A percentile compares a stretch with the other conserved stretches of the same genome.
Conservation (phyloP, 495 filamentous ascomycete genomes). For the Massariosphaeria phaeospora region DNA sequence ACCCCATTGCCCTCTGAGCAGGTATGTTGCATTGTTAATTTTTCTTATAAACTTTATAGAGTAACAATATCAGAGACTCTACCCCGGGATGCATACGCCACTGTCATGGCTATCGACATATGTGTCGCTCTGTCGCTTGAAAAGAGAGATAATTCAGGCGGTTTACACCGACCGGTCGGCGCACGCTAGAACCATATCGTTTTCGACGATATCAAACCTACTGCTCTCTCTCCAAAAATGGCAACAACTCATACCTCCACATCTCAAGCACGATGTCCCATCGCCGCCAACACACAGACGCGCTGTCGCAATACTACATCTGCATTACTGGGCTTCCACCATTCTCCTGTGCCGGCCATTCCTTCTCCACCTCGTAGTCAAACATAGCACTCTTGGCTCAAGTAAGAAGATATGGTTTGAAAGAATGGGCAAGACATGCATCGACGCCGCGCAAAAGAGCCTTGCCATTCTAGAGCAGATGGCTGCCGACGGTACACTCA, state of each 20-base stretch:
- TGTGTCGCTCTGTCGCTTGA: constrained; percentile 31
- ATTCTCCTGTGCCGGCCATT: constrained; percentile 35
- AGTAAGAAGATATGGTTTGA: constrained; percentile 36
- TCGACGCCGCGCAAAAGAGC: constrained; percentile 35
- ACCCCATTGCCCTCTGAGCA: constrained; percentile 28
- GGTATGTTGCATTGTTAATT: too few species aligned
- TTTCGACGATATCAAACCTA: constrained; percentile 30
- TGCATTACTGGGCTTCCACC: constrained; percentile 37
- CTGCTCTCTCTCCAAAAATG: constrained; percentile 34
- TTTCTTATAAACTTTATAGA: neutral
- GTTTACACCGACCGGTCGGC: constrained; percentile 31
- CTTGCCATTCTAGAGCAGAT: constrained; percentile 33
- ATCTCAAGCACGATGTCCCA: constrained; percentile 34
- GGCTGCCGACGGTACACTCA: constrained; percentile 27
- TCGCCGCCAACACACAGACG: constrained; percentile 35
- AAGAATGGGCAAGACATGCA: constrained; percentile 32
- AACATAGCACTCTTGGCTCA: constrained; percentile 14
- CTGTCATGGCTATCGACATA: constrained; percentile 32
- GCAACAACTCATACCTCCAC: constrained; percentile 34
- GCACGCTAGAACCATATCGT: constrained; percentile 21
- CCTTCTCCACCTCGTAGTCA: constrained; percentile 34
- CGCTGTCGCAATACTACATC: constrained; percentile 34
- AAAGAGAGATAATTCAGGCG: constrained; percentile 31
- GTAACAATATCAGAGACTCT: constrained; percentile 22
- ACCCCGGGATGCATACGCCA: constrained; percentile 36